Conservation (phyloP, 306 rosid species). For the Gastrolobium bilobum region DNA sequence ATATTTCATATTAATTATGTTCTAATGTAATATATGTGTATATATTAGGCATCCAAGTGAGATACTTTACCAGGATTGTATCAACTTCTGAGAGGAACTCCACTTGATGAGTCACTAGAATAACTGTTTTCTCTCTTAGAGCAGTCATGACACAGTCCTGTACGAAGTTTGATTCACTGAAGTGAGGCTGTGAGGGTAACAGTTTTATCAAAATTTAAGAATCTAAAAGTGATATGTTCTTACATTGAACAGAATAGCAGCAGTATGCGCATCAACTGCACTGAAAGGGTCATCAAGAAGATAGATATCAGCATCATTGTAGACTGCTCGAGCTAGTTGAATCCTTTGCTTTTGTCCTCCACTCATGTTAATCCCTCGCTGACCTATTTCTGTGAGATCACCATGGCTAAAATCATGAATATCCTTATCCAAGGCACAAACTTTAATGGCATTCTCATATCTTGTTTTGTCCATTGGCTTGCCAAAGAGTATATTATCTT, state of each 20-base stretch:
- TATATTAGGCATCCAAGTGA: background rate
- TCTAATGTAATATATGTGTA: background rate
- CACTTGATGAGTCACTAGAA: conserved; percentile 89
- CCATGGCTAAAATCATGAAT: conserved; percentile 71
- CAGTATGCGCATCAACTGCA: conserved; percentile 91
- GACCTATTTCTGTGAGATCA: conserved; percentile 90
- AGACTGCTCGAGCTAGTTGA: conserved; percentile 86
- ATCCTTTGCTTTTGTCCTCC: conserved; percentile 94
- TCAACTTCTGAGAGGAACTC: conserved; percentile 79
- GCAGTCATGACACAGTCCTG: conserved; percentile 84
- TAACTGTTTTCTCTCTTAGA: conserved; percentile 70
- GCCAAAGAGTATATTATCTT: conserved; percentile 77
- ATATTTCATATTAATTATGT: background rate
- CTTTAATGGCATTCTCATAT: conserved; percentile 69
- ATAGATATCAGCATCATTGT: conserved; percentile 80
- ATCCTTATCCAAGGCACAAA: conserved; percentile 80
- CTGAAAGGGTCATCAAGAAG: conserved; percentile 88
- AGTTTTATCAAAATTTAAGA: background rate
- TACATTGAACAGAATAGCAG: conserved; percentile 74
- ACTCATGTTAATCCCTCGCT: conserved; percentile 90
- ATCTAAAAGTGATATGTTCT: background rate
- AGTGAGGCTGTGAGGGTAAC: background rate
- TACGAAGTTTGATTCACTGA: conserved; percentile 32
- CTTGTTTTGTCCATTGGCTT: conserved; percentile 68
- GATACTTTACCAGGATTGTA: conserved; percentile 64